These are phyloP conservation scores for Xylariaceae sp. DNA, from an alignment of 2,329 filamentous ascomycete genomes.

Conservation along the genomic window DNA sequence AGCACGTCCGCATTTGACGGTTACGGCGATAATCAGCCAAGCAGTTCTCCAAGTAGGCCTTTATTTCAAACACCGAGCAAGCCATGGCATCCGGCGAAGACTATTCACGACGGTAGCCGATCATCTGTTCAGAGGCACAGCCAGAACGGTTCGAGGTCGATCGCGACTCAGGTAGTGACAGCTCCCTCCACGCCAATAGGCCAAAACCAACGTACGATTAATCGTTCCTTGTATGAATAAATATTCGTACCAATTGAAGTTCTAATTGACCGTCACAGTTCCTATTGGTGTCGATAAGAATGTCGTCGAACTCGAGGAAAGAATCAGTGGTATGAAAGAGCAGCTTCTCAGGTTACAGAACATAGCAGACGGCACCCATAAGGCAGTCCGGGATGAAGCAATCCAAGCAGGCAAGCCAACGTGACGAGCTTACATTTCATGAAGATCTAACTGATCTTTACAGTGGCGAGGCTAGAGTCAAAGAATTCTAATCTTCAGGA, in stretches of 20 bases:
- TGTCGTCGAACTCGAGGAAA: not conserved
- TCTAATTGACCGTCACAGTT: not conserved
- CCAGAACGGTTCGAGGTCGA: not conserved
- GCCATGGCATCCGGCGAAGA: not conserved
- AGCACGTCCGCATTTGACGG: conserved; percentile 7
- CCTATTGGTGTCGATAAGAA: not conserved
- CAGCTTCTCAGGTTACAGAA: not conserved
- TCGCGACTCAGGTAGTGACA: not conserved
- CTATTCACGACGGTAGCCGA: not conserved
- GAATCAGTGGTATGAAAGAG: not conserved
- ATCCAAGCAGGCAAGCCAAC: conserved; percentile 1
- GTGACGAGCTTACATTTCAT: not conserved
- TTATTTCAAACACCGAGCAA: not conserved
- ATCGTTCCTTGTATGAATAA: too few species aligned
- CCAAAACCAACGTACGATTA: too few species aligned
- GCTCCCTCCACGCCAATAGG: not conserved
- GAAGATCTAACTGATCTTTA: not conserved
- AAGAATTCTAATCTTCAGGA: conserved; percentile 7
- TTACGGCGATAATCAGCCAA: not conserved
- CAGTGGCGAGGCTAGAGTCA: not conserved
- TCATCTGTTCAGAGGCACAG: not conserved
- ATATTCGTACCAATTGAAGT: not conserved
- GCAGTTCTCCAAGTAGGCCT: not conserved
- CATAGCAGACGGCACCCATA: not conserved
- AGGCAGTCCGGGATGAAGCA: not conserved